phyloP scores from a whole-genome alignment of 1,284 basidiomycete genomes.

The Nidula niveotomentosa region DNA sequence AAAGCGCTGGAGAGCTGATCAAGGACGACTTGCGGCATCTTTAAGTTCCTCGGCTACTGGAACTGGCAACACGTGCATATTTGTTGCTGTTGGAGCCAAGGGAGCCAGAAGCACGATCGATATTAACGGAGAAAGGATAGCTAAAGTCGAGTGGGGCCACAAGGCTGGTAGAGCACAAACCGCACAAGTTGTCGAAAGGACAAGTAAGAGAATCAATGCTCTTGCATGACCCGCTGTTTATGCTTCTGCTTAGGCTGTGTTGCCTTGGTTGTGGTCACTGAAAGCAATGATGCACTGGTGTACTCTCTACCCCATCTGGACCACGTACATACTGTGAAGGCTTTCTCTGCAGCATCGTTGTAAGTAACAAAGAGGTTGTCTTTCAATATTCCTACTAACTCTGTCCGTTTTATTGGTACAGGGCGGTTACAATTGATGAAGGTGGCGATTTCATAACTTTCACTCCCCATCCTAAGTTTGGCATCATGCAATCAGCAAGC shows the following conservation, averaged over 20 bases:
- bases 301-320: conserved; percentile 75
- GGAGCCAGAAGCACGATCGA: conserved; percentile 55
- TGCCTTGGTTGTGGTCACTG: conserved; percentile 66
- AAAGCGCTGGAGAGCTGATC: conserved; percentile 41
- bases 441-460: conserved; percentile 60
- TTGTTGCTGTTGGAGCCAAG: conserved; percentile 56
- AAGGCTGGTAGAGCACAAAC: conserved; percentile 47
- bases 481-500: conserved; percentile 35
- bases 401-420: conserved; percentile 17
- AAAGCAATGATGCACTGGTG: conserved; percentile 49
- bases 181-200: conserved; percentile 53
- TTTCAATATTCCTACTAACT: background rate
- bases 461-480: conserved; percentile 28
- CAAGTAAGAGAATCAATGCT: conserved; percentile 33
- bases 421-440: conserved; percentile 48
- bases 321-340: conserved; percentile 45
- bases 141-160: conserved; percentile 55
- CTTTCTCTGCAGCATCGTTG: conserved; percentile 41
- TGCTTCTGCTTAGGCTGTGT: conserved; percentile 42
- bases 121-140: conserved; percentile 59
- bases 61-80: conserved; percentile 29
- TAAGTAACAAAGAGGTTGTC: conserved; percentile 24
- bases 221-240: background rate
- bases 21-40: conserved; percentile 36
- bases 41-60: conserved; percentile 10